Evolutionary conservation across 768 basidiomycete species (phyloP), one percentile per base, ranked within the genome.

Genomic region (Calocybe indica): DNA sequence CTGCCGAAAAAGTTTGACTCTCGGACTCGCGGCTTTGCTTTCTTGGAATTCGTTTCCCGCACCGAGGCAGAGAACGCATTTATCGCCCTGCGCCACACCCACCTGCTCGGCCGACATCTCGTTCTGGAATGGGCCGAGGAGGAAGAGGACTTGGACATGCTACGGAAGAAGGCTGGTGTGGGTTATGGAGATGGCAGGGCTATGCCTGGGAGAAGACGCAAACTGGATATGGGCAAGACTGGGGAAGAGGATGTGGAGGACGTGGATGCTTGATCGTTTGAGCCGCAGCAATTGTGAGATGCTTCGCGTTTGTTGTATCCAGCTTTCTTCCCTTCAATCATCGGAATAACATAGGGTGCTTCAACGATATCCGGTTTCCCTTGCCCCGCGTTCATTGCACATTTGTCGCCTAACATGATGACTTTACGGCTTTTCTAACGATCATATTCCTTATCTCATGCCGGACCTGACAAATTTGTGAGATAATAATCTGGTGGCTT

Each of bases 41-140:
- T 98, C 71, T 74, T 97, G 57, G 94, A 99, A 54, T 98, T 98
- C 62, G 77, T 88, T 13, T 85, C 91, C 2, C 78, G 88, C 12
- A 82, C 83, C 42, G 95, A 99, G 58, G 95, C 95, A 2, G 87
- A 92, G 62, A 85, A 85, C 37, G 95, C 92, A 0, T 92, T 85
- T 63, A 80, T 78, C 28, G 83, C 91, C 8, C 77, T 99, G 15
- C 79, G 82, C 55, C 93, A 98, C 65, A 96, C 94, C 0, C 96
- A 98, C 74, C 82, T 98, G 56, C 82, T 99, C 14, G 95, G 96
- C 7, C 71, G 96, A 33, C 96, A 99, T 75, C 69, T 99, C 38
- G 92, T 98, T 3, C 70, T 99, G 37, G 85, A 98, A 63, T 96
- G 94, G 93, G 92, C 94, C 1, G 88, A 88, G 48, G 85, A 73